Conservation (phyloP, 805 yeast genomes). For the Yamadazyma sp. region DNA sequence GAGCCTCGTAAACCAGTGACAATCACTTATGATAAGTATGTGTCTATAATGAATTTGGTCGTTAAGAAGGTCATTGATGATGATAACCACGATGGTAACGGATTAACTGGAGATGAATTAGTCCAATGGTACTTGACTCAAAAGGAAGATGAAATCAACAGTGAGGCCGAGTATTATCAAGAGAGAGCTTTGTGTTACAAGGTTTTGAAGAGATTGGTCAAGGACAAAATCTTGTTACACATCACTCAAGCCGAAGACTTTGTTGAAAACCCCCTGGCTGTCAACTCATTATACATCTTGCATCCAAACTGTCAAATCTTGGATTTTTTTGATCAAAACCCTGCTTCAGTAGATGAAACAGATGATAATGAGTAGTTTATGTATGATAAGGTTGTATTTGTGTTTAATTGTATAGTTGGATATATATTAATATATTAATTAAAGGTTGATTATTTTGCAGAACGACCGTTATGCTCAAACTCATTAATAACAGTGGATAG, state of each 20-base stretch:
- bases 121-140: slow-evolving; percentile 80
- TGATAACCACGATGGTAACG: slow-evolving; percentile 52
- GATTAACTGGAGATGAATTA: slow-evolving; percentile 65
- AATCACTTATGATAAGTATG: slow-evolving; percentile 84
- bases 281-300: slow-evolving; percentile 37
- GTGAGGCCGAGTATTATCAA: slow-evolving; percentile 67
- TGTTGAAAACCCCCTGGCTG: slow-evolving; percentile 9
- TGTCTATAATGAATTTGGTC: slow-evolving; percentile 76
- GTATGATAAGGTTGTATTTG: slow-evolving; percentile 3
- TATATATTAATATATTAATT: slow-evolving; percentile 1
- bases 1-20: slow-evolving; percentile 30
- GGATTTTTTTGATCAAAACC: slow-evolving; percentile 54
- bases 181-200: slow-evolving; percentile 74
- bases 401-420: slow-evolving; percentile 2
- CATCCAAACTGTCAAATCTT: slow-evolving; percentile 86
- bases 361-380: slow-evolving; percentile 8
- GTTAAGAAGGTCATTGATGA: slow-evolving; percentile 63
- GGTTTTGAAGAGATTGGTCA: slow-evolving; percentile 79
- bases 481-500: slow-evolving; percentile 17
- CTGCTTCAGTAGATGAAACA: slow-evolving; percentile 9
- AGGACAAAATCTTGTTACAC: slow-evolving; percentile 77
- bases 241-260: slow-evolving; percentile 35
- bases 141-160: slow-evolving; percentile 65
- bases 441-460: slow-evolving; percentile 3
- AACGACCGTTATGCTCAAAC: slow-evolving; percentile 9